phyloP scores from a whole-genome alignment of 2,329 filamentous ascomycete genomes.

The Aspergillus brasiliensis region DNA sequence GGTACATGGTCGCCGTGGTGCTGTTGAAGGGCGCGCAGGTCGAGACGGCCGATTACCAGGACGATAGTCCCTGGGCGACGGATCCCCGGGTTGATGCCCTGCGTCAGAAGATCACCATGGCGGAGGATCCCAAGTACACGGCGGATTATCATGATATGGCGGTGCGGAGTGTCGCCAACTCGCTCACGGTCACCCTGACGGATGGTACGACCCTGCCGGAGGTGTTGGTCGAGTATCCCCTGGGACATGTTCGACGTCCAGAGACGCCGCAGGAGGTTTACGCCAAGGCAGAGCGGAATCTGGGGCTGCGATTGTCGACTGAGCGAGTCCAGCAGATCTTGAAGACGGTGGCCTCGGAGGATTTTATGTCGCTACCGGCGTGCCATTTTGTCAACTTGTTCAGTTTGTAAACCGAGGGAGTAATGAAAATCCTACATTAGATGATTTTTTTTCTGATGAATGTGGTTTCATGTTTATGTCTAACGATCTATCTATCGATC shows the following conservation, averaged over 20 bases:
- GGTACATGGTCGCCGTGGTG: constrained; percentile 36
- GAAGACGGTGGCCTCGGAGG: neutral
- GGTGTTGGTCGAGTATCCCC: neutral
- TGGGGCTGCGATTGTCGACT: neutral
- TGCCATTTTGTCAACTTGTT: neutral
- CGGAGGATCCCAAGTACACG: constrained; percentile 30
- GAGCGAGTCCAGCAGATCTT: neutral
- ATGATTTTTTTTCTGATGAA: neutral
- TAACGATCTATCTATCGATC: neutral
- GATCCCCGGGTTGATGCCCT: constrained; percentile 23
- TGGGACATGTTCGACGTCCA: neutral
- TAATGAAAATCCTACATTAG: too few relatives aligned
- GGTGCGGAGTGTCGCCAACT: neutral
- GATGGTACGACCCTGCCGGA: neutral
- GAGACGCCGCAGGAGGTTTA: neutral
- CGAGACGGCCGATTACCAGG: constrained; percentile 29
- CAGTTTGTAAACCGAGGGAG: neutral
- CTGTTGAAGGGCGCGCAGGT: constrained; percentile 33
- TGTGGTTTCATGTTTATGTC: neutral
- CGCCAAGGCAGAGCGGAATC: neutral
- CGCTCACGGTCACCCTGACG: neutral
- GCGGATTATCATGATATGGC: constrained; percentile 30
- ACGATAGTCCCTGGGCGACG: constrained; percentile 28
- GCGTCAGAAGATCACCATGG: constrained; percentile 29
- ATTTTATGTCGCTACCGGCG: neutral